These are phyloP conservation scores for Scytalidium sp. DNA, from an alignment of 2,329 filamentous ascomycete species.

Conservation along the genomic window DNA sequence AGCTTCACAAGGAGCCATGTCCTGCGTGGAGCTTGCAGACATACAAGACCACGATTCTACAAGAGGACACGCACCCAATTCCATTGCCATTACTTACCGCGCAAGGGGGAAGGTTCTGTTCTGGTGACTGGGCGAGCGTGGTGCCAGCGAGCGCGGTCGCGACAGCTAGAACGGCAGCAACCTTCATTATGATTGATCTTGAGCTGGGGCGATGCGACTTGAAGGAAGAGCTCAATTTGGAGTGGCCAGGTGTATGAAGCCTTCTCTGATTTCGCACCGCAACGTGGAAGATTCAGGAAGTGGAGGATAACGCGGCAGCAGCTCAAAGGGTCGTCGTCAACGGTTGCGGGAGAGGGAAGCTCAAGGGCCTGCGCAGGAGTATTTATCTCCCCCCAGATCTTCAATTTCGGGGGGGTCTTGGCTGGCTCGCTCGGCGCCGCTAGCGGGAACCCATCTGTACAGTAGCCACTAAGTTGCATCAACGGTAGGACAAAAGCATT, in stretches of 20 bases:
- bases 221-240: neutral
- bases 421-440: no score
- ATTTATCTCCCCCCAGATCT: neutral
- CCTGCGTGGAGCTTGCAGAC: no score
- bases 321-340: neutral
- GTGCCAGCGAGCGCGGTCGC: constrained; percentile 51
- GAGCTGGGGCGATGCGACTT: no score
- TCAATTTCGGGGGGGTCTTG: neutral
- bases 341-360: constrained; percentile 3
- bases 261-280: no score
- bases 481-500: no score
- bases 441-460: no score
- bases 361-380: neutral
- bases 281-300: no score
- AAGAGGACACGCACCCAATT: neutral
- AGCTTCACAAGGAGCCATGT: neutral
- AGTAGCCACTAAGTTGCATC: no score
- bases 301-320: neutral
- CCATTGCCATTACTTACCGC: constrained; percentile 44
- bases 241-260: no score
- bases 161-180: constrained; percentile 32
- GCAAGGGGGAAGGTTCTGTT: constrained; percentile 45
- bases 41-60: no score
- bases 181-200: constrained; percentile 12
- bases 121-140: constrained; percentile 45